Evolutionary conservation across 805 yeast species (phyloP), one percentile per base, ranked within the genome.

Genomic region (Candida arabinofermentans): DNA sequence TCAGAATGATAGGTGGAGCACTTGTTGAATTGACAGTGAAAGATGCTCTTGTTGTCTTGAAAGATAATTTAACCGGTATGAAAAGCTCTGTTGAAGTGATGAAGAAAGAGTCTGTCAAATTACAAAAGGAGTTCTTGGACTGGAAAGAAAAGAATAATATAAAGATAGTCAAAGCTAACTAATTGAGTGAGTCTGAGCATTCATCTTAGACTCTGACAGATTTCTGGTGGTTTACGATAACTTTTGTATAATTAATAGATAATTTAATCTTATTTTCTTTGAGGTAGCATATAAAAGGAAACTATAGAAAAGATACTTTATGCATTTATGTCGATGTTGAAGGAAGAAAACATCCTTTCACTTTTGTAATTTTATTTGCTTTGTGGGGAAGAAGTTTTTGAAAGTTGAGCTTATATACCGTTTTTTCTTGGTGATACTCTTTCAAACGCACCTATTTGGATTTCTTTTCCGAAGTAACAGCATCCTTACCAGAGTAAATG

Each of bases 1-100:
- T 80, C 66, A 79, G 95, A 55, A 88, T 93, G 96, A 76, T 91
- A 24, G 97, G 96, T 21, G 95, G 96, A 8, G 96, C 90, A 3
- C 71, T 91, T 24, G 85, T 90, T 14, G 95, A 89, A 57, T 82
- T 86, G 50, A 73, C 81, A 4, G 93, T 88, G 4, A 81, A 73
- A n/a, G 88, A 86, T 31, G 93, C 90, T 4, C 64, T 74, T 4
- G 82, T 81, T 10, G 70, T 81, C 9, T 64, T 88, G 40, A 70
- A 73, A 39, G 69, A 75, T 21, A 88, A 85, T 51, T 55, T 70
- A 18, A 61, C 62, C 8, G 83, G 83, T 39, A 64, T 75, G 49
- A 50, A 59, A 14, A 55, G 62, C 23, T 72, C 75, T 2, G 49
- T 70, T 8, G 53, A 52, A 27, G 67, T 64, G 24, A 52, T 77